A percentile compares a stretch with the other conserved stretches of the same genome.
These are phyloP conservation scores for Trichosporon faecale DNA, from an alignment of 1,284 basidiomycete species.

Conservation along the genomic window DNA sequence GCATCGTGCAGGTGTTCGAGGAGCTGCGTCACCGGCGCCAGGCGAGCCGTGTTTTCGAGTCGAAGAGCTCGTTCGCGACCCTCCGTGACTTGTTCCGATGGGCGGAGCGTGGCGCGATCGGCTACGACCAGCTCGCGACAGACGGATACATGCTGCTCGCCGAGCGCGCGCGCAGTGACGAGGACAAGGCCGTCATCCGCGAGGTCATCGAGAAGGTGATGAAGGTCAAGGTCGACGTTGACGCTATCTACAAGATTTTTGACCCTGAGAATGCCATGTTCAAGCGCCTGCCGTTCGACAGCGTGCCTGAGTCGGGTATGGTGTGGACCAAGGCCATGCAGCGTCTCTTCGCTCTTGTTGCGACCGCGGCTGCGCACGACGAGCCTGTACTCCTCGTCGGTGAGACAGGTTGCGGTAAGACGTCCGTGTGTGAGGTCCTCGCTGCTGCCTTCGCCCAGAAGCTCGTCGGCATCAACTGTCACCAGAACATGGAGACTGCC, in stretches of 20 bases:
- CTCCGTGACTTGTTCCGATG: conserved; percentile 96
- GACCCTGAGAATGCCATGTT: conserved; percentile 53
- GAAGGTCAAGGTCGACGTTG: conserved; percentile 79
- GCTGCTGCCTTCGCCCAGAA: conserved; percentile 65
- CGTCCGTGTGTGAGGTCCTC: conserved; percentile 89
- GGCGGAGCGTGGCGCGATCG: conserved; percentile 83
- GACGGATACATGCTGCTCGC: conserved; percentile 98
- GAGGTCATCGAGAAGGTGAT: conserved; percentile 88
- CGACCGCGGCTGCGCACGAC: conserved; percentile 78
- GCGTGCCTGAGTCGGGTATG: conserved; percentile 52
- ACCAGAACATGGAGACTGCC: conserved; percentile 99
- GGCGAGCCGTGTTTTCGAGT: conserved; percentile 89
- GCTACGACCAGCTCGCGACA: conserved; percentile 89
- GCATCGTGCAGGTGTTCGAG: conserved; percentile 87
- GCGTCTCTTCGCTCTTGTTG: conserved; percentile 78
- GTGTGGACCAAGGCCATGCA: conserved; percentile 95
- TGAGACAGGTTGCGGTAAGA: conserved; percentile 97
- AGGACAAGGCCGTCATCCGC: conserved; percentile 86
- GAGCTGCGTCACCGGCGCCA: conserved; percentile 92
- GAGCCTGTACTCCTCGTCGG: conserved; percentile 98
- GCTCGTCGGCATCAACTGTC: conserved; percentile 83
- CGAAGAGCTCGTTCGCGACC: conserved; percentile 94
- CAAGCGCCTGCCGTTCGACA: conserved; percentile 34
- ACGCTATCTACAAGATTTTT: conserved; percentile 65
- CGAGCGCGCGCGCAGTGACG: conserved; percentile 76